These are phyloP conservation scores for Trametes sanguinea DNA, from an alignment of 768 basidiomycete genomes.

Conservation along the genomic window DNA sequence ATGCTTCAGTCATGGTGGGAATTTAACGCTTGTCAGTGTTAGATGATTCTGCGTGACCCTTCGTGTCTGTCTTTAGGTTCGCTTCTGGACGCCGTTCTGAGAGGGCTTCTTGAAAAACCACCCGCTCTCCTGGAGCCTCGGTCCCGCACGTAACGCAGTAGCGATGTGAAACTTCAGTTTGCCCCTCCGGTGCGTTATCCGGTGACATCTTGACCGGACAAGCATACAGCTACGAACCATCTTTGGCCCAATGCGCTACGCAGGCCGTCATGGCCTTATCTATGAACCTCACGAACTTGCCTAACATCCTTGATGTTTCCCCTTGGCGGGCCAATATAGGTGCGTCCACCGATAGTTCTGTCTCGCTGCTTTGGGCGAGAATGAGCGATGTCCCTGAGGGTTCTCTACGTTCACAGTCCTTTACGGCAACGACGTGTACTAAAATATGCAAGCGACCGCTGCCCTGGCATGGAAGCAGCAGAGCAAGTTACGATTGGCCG, in stretches of 20 bases:
- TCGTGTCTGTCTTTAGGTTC: not conserved
- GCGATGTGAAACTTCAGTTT: constrained; percentile 7
- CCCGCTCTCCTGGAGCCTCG: not conserved
- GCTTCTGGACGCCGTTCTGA: constrained; percentile 4
- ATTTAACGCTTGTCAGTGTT: not conserved
- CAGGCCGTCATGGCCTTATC: no score
- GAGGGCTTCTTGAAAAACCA: not conserved
- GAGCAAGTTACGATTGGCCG: not conserved
- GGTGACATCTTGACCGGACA: no score
- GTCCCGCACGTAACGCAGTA: not conserved
- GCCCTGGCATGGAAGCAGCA: not conserved
- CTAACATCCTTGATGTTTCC: no score
- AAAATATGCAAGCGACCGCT: not conserved
- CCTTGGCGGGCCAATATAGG: not conserved
- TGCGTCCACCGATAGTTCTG: not conserved
- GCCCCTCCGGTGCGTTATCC: not conserved
- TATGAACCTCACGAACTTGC: no score
- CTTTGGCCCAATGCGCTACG: no score
- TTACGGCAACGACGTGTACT: constrained; percentile 7
- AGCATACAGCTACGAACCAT: no score
- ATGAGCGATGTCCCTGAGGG: not conserved
- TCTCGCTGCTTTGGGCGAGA: constrained; percentile 3
- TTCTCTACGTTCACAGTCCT: not conserved
- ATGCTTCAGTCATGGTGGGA: not conserved
- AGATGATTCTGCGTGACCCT: not conserved